Conservation (phyloP, 495 filamentous ascomycete species). For the Penicillium roqueforti region DNA sequence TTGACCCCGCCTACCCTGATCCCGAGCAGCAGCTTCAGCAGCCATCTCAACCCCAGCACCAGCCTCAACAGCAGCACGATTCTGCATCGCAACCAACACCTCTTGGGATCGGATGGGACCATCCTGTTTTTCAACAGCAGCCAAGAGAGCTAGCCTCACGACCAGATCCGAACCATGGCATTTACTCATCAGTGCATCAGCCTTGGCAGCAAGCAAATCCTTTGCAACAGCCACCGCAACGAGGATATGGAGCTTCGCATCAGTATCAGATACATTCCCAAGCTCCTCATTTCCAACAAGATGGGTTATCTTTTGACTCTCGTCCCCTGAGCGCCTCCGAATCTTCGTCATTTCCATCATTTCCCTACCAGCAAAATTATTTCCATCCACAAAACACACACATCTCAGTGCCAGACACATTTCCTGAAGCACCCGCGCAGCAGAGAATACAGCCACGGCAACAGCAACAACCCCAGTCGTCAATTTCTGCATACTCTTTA, state of each 20-base stretch:
- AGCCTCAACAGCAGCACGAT: constrained; percentile 15
- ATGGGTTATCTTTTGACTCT: constrained; percentile 36
- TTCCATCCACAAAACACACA: constrained; percentile 34
- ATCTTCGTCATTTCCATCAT: constrained; percentile 32
- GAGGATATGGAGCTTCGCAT: constrained; percentile 22
- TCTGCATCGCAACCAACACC: constrained; percentile 10
- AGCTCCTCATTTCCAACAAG: constrained; percentile 33
- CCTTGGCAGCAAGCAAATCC: constrained; percentile 35
- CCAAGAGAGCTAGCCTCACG: constrained; percentile 24
- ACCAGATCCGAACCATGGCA: constrained; percentile 28
- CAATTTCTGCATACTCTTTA: constrained; percentile 26
- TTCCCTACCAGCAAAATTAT: constrained; percentile 30
- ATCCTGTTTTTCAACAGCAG: constrained; percentile 19
- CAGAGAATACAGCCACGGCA: constrained; percentile 22
- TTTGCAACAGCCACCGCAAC: constrained; percentile 26
- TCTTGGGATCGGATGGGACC: constrained; percentile 11
- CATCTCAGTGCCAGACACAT: constrained; percentile 28
- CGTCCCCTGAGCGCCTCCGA: constrained; percentile 28
- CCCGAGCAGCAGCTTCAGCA: constrained; percentile 26
- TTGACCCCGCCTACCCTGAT: constrained; percentile 37
- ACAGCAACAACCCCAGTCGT: constrained; percentile 22
- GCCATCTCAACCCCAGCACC: constrained; percentile 13
- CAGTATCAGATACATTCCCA: constrained; percentile 31
- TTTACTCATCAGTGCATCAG: constrained; percentile 35
- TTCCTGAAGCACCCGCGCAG: constrained; percentile 20